Percentiles rank a stretch among this genome's conserved stretches.
These are phyloP conservation scores for Epichloe sylvatica DNA, from an alignment of 2,329 filamentous ascomycete genomes.

Conservation along the genomic window DNA sequence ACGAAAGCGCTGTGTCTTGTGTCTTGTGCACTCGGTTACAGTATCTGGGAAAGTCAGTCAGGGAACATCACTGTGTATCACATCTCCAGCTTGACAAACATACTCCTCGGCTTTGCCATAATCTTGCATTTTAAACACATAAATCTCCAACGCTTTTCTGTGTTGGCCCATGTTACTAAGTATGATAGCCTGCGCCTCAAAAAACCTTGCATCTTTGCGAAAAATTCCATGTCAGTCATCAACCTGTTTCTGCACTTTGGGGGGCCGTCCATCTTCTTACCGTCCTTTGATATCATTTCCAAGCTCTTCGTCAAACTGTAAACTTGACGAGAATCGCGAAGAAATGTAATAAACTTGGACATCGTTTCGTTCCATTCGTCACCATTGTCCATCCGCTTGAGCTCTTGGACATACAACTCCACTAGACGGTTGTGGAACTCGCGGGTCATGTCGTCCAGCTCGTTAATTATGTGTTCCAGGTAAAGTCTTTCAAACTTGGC, in stretches of 20 bases:
- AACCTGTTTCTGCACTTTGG: neutral
- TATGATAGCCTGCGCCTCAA: constrained; percentile 78
- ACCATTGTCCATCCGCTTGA: constrained; percentile 28
- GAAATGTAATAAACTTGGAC: constrained; percentile 56
- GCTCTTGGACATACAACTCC: constrained; percentile 51
- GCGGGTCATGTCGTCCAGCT: constrained; percentile 70
- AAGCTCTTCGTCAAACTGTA: constrained; percentile 74
- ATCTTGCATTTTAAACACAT: constrained; percentile 85
- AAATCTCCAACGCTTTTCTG: constrained; percentile 91
- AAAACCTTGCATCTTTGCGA: constrained; percentile 66
- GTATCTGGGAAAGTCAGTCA: constrained; percentile 41
- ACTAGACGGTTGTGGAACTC: constrained; percentile 80
- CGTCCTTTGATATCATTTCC: constrained; percentile 62
- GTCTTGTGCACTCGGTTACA: constrained; percentile 73
- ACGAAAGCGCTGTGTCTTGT: constrained; percentile 30
- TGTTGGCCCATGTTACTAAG: constrained; percentile 92
- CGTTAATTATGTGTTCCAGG: constrained; percentile 78
- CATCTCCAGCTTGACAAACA: constrained; percentile 16
- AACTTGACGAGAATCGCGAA: constrained; percentile 55
- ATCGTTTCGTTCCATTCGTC: constrained; percentile 44
- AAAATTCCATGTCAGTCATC: constrained; percentile 4
- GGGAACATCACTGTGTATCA: neutral
- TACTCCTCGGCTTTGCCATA: constrained; percentile 87
- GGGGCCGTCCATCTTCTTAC: constrained; percentile 30
- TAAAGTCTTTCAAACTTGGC: constrained; percentile 62